Percentiles rank a stretch among this genome's conserved stretches.
Conservation (phyloP, 495 filamentous ascomycete species). For the Trichoderma parareesei region DNA sequence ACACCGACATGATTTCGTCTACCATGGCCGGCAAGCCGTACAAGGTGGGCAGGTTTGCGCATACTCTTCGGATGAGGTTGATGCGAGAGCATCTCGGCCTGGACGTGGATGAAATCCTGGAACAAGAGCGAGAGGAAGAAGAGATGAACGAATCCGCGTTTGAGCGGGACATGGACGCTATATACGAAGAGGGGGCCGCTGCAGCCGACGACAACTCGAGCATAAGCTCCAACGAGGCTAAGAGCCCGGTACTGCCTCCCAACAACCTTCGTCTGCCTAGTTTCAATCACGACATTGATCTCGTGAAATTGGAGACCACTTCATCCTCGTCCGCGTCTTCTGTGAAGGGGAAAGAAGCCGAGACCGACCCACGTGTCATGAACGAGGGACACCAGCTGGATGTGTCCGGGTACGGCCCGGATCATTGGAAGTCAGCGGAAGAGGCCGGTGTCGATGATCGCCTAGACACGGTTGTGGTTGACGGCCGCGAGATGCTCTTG, state of each 20-base stretch:
- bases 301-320: conserved; percentile 54
- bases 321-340: conserved; percentile 28
- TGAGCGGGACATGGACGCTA: conserved; percentile 45
- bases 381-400: conserved; percentile 62
- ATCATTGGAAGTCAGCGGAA: conserved; percentile 55
- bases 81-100: conserved; percentile 97
- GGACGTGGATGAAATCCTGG: conserved; percentile 84
- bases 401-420: conserved; percentile 65
- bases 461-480: conserved; percentile 58
- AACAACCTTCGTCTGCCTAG: conserved; percentile 40
- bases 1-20: conserved; percentile 89
- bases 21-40: conserved; percentile 86
- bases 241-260: conserved; percentile 13
- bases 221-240: conserved; percentile 12
- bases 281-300: conserved; percentile 79
- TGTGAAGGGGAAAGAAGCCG: conserved; percentile 29
- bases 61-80: conserved; percentile 84
- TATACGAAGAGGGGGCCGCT: conserved; percentile 35
- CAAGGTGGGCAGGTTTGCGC: conserved; percentile 83
- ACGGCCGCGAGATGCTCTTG: conserved; percentile 59
- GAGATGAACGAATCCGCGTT: conserved; percentile 43
- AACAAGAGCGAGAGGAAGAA: conserved; percentile 57
- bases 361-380: conserved; percentile 55
- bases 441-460: conserved; percentile 47
- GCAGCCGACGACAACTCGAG: conserved; percentile 17